Evolutionary conservation across 768 basidiomycete genomes (phyloP), one percentile per base, ranked within the genome.

Genomic region (Lactarius pseudohatsudake): DNA sequence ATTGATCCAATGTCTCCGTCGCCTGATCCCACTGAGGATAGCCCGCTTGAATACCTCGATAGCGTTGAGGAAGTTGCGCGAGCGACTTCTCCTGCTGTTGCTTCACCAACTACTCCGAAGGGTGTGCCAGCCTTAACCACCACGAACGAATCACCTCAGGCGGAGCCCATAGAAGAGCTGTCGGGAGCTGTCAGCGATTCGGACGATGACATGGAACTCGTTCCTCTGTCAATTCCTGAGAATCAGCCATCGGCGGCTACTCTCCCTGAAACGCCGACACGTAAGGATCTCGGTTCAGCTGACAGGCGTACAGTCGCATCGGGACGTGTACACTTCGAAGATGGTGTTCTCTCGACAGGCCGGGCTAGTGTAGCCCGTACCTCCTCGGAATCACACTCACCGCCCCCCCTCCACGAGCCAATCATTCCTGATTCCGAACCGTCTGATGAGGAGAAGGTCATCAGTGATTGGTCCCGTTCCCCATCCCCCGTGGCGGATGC

Each of bases 391-490:
- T 50, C 58, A 26, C 30, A 22, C 0, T 6, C 43, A 32, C 43
- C 36, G 9, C 34, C 38, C 32, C 8, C 64, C 32, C 13, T 7
- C 38, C 40, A 11, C 1, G 18, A 64, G 6, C 36, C 38, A 6
- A 34, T 32, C 53, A 20, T 26, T n/a, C 41, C 38, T 47, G 63
- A 50, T 20, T 32, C 62, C 16, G 64, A 50, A 40, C 53, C 13
- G 38, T 61, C 56, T 8, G 59, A 70, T 6, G 75, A 74, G 11
- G 76, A 76, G 32, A 71, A 71, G 45, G 66, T 40, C 20, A 59
- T 70, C 43, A 72, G 76, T 22, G 75, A 76, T n/a, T 81, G 80
- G 79, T 78, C 77, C 7, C 71, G 75, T 16, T 77, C 77, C 2
- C 79, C 80, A 7, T 75, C 78, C 34, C 78, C 81, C 4, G 71